Percentiles rank a stretch among this genome's conserved stretches.
Evolutionary conservation across 1,139 yeast species (phyloP).

Genomic region (Hyphopichia fennica): DNA sequence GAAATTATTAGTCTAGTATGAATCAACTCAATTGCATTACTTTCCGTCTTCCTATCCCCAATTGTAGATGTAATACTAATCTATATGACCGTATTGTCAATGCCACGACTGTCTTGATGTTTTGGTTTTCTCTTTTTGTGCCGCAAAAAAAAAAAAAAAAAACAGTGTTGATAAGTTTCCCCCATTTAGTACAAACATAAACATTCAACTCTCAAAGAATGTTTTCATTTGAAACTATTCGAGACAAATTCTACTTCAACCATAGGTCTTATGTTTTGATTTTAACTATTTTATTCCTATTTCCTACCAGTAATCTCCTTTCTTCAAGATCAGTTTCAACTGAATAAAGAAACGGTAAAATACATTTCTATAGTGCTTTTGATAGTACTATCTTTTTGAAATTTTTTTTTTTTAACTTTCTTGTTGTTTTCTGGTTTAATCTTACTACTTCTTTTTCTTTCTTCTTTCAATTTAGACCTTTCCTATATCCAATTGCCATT

Average conservation of each 20-base stretch:
- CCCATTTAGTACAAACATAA: background rate
- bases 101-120: background rate
- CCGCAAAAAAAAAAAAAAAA: background rate
- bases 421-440: background rate
- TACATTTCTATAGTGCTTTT: too few species aligned
- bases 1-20: slow-evolving; percentile 16
- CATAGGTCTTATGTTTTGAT: background rate
- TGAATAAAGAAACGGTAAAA: too few species aligned
- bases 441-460: background rate
- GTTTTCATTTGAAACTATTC: background rate
- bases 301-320: background rate
- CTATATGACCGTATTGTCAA: too few species aligned
- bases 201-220: background rate
- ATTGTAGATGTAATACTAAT: too few species aligned
- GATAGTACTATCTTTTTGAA: too few species aligned
- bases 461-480: background rate
- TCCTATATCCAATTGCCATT: background rate
- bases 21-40: background rate
- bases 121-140: background rate
- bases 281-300: background rate
- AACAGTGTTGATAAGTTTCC: background rate
- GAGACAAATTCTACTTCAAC: background rate
- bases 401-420: background rate
- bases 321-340: background rate
- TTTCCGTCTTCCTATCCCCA: background rate